Evolutionary conservation across 2,329 filamentous ascomycete genomes (phyloP).

Genomic region (Conoideocrella luteorostrata): DNA sequence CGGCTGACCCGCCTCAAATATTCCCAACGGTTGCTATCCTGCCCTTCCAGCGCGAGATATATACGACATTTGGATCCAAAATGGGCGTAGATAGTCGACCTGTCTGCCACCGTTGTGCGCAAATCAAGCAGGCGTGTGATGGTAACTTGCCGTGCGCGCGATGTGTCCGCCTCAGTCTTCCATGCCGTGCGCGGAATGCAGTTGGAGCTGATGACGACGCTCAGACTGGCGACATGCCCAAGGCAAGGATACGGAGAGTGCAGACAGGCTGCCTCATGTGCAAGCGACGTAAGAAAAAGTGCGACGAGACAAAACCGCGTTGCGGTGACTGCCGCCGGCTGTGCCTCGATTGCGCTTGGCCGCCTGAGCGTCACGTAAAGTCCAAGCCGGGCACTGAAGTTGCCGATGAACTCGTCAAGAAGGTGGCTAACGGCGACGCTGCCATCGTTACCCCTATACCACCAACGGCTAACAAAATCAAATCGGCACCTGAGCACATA

Average conservation of each 20-base stretch:
- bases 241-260: constrained; percentile 26
- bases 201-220: constrained; percentile 8
- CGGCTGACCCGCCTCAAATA: background rate
- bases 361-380: constrained; percentile 16
- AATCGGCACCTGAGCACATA: background rate
- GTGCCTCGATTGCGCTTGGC: constrained; percentile 28
- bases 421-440: background rate
- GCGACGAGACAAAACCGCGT: constrained; percentile 37
- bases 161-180: constrained; percentile 26
- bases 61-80: background rate
- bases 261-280: constrained; percentile 38
- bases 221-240: constrained; percentile 18
- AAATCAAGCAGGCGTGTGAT: constrained; percentile 31
- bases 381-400: constrained; percentile 10
- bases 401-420: constrained; percentile 8
- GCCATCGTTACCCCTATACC: background rate
- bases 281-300: constrained; percentile 41
- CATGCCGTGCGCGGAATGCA: constrained; percentile 22
- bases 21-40: background rate
- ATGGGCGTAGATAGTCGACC: constrained; percentile 23
- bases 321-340: constrained; percentile 32
- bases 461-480: background rate
- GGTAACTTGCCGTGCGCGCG: constrained; percentile 26
- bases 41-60: background rate
- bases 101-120: constrained; percentile 28